These are phyloP conservation scores for Beauveria pseudobassiana DNA, from an alignment of 2,329 filamentous ascomycete genomes.

Conservation along the genomic window DNA sequence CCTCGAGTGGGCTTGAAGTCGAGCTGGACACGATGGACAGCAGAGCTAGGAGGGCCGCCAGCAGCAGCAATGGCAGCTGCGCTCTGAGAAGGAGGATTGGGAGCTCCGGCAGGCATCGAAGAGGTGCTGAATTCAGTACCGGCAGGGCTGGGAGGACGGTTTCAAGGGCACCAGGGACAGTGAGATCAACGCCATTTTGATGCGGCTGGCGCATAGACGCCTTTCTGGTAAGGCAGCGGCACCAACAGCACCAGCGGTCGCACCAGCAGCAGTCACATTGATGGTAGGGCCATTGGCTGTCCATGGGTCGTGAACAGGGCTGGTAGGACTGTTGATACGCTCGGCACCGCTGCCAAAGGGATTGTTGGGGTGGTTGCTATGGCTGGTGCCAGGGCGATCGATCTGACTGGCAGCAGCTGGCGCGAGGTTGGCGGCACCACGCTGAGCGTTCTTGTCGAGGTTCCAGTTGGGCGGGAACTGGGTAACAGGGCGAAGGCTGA, in stretches of 20 bases:
- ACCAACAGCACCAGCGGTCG: constrained; percentile 30
- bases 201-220: constrained; percentile 49
- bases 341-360: constrained; percentile 63
- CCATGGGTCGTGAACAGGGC: constrained; percentile 29
- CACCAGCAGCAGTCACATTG: constrained; percentile 32
- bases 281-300: constrained; percentile 33
- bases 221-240: constrained; percentile 41
- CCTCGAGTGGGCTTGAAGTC: constrained; percentile 87
- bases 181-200: constrained; percentile 44
- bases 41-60: constrained; percentile 48
- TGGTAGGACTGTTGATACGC: constrained; percentile 22
- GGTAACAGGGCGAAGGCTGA: constrained; percentile 78
- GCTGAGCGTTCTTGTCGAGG: constrained; percentile 35
- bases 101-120: constrained; percentile 39
- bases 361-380: constrained; percentile 51
- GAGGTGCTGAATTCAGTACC: constrained; percentile 56
- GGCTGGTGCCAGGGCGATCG: constrained; percentile 40
- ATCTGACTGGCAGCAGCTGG: constrained; percentile 31
- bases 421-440: constrained; percentile 28
- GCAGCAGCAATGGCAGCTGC: constrained; percentile 56
- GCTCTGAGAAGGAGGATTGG: constrained; percentile 34
- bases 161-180: constrained; percentile 31
- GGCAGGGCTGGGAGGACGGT: constrained; percentile 47
- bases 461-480: constrained; percentile 68
- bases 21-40: constrained; percentile 87